Evolutionary conservation across 192 early-diverging fungal species (phyloP).

Genomic region (Coemansia sp.): DNA sequence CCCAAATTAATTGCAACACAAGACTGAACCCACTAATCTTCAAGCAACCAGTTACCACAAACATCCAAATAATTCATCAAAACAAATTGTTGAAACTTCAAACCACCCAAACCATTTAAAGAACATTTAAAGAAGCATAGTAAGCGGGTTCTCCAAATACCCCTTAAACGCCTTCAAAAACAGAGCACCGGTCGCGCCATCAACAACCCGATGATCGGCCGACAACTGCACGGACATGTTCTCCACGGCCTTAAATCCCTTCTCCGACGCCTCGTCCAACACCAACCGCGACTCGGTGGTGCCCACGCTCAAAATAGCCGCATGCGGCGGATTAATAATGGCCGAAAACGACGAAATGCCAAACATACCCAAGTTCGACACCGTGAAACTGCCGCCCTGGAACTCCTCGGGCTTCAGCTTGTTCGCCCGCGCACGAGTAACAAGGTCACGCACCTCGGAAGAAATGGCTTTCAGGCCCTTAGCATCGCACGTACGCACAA

Average conservation of each 20-base stretch:
- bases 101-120: too few species aligned
- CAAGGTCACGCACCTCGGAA: slow-evolving; percentile 81
- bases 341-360: slow-evolving; percentile 93
- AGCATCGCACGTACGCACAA: slow-evolving; percentile 77
- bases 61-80: too few species aligned
- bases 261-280: slow-evolving; percentile 60
- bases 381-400: slow-evolving; percentile 97
- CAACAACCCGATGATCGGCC: slow-evolving; percentile 93
- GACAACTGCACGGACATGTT: slow-evolving; percentile 87
- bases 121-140: slow-evolving; percentile 77
- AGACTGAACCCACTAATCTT: too few species aligned
- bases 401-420: slow-evolving; percentile 95
- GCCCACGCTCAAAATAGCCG: slow-evolving; percentile 85
- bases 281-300: slow-evolving; percentile 74
- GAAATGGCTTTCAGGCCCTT: slow-evolving; percentile 89
- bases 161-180: slow-evolving; percentile 87
- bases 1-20: too few species aligned
- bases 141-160: slow-evolving; percentile 94
- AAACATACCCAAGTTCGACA: slow-evolving; percentile 98
- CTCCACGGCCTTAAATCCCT: slow-evolving; percentile 69
- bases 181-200: slow-evolving; percentile 90
- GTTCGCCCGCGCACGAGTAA: slow-evolving; percentile 76
- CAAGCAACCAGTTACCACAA: too few species aligned
- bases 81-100: too few species aligned
- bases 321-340: slow-evolving; percentile 96